A percentile compares a stretch with the other conserved stretches of the same genome.
phyloP scores from a whole-genome alignment of 495 filamentous ascomycete genomes.

The Aspergillus bridgeri region DNA sequence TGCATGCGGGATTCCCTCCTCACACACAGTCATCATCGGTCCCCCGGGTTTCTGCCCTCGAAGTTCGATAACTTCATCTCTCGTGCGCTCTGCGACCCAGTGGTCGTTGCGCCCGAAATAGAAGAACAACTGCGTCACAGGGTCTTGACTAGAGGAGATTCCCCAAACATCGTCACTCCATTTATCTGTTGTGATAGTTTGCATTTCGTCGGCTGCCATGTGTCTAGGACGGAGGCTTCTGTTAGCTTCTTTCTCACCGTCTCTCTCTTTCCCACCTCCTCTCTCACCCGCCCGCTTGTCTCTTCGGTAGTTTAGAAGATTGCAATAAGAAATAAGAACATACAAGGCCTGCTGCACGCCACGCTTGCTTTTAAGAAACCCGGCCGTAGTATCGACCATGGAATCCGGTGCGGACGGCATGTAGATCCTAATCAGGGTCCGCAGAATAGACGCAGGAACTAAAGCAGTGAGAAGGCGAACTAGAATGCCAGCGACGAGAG shows the following conservation, averaged over 20 bases:
- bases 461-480: constrained; percentile 45
- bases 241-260: background rate
- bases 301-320: background rate
- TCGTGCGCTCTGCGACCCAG: constrained; percentile 75
- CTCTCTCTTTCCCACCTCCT: background rate
- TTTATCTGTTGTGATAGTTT: constrained; percentile 65
- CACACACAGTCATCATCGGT: constrained; percentile 68
- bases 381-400: constrained; percentile 56
- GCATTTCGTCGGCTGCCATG: constrained; percentile 74
- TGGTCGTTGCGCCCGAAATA: constrained; percentile 75
- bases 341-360: constrained; percentile 71
- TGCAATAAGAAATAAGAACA: constrained; percentile 19
- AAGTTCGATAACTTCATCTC: constrained; percentile 67
- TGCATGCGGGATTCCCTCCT: constrained; percentile 69
- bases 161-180: constrained; percentile 87
- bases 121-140: constrained; percentile 62
- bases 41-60: constrained; percentile 47
- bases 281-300: too few species aligned
- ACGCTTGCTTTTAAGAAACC: constrained; percentile 58
- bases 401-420: constrained; percentile 52
- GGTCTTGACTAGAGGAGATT: constrained; percentile 38
- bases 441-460: constrained; percentile 41
- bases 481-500: constrained; percentile 49
- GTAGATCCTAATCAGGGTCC: constrained; percentile 40
- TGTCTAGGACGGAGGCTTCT: constrained; percentile 33